Percentiles rank a stretch among this genome's conserved stretches.
phyloP scores from a whole-genome alignment of 345 rosid species.

The Salix caprea region DNA sequence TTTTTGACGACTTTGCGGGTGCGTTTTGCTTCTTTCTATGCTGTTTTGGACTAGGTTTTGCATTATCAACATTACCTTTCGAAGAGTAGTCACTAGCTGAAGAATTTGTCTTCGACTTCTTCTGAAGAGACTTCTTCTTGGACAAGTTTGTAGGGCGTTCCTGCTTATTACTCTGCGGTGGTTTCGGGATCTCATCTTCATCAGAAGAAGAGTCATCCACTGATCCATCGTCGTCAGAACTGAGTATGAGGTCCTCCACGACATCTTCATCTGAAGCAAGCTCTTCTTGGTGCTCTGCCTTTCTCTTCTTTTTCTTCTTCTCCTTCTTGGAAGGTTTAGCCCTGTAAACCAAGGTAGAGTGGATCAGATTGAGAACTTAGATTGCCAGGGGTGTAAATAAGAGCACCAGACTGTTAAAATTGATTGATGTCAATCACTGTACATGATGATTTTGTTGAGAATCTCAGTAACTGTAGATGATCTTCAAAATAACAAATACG shows the following conservation, averaged over 20 bases:
- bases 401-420: neutral
- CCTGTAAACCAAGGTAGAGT: conserved; percentile 27
- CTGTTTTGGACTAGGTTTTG: neutral
- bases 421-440: too few relatives aligned
- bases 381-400: neutral
- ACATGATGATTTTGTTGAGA: neutral
- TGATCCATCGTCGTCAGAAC: conserved; percentile 76
- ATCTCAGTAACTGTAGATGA: neutral
- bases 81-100: neutral
- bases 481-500: neutral
- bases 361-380: neutral
- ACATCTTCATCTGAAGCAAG: conserved; percentile 63
- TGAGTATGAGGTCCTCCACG: conserved; percentile 79
- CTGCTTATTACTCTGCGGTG: conserved; percentile 23
- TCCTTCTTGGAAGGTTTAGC: conserved; percentile 41
- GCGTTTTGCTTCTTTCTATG: conserved; percentile 1
- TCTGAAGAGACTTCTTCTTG: conserved; percentile 22
- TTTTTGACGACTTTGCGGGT: neutral
- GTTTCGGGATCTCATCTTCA: conserved; percentile 16
- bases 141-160: conserved; percentile 7
- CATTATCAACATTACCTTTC: neutral
- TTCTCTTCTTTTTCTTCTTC: conserved; percentile 41
- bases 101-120: conserved; percentile 23
- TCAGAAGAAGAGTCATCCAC: conserved; percentile 28
- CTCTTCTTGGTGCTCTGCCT: conserved; percentile 24